These are phyloP conservation scores for Ogataea pini DNA, from an alignment of 805 yeast species.

Conservation along the genomic window DNA sequence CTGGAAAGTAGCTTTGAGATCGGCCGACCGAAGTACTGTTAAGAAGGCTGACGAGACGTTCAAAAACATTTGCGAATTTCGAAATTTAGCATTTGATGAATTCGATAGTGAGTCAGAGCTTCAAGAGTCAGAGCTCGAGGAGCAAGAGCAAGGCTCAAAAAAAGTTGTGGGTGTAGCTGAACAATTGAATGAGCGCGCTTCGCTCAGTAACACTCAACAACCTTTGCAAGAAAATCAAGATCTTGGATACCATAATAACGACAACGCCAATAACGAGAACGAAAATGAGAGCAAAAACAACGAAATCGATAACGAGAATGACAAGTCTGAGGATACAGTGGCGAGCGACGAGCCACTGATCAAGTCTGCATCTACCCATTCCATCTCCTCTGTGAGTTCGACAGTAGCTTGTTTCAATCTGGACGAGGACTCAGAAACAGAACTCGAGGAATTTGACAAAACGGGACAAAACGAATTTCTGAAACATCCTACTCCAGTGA, in stretches of 20 bases:
- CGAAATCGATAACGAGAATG: background rate
- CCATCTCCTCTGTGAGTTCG: constrained; percentile 35
- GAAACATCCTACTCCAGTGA: constrained; percentile 28
- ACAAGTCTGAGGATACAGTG: constrained; percentile 13
- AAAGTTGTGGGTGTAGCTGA: background rate
- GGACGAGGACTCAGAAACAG: constrained; percentile 19
- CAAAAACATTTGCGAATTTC: constrained; percentile 23
- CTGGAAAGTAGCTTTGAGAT: constrained; percentile 56
- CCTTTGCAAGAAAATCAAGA: background rate
- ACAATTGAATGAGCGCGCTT: constrained; percentile 3
- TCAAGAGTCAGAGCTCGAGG: constrained; percentile 1
- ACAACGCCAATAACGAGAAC: background rate
- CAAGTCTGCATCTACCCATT: constrained; percentile 16
- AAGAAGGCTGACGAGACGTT: constrained; percentile 15
- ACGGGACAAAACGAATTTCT: constrained; percentile 9
- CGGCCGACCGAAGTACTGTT: constrained; percentile 32
- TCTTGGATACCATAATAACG: too few species aligned
- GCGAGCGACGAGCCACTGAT: background rate
- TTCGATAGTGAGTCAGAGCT: constrained; percentile 9
- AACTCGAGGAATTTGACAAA: constrained; percentile 3
- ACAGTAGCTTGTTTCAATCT: constrained; percentile 39
- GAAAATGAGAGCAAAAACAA: background rate
- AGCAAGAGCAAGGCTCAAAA: background rate
- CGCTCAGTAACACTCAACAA: background rate
- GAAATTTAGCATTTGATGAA: constrained; percentile 22